Evolutionary conservation across 1,139 yeast genomes (phyloP).

Genomic region (Sugiyamaella novakii): DNA sequence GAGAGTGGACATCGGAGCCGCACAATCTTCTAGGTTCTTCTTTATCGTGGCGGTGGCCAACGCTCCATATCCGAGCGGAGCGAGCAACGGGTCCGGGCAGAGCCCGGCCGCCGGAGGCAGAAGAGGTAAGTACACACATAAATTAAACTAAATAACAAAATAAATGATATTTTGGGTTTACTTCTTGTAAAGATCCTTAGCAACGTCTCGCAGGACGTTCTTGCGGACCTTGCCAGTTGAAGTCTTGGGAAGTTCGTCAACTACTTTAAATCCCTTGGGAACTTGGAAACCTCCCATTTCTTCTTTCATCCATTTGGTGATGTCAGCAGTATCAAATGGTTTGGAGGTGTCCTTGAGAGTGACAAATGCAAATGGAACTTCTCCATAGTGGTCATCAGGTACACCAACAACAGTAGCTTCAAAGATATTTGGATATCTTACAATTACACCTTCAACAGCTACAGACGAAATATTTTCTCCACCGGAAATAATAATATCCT

Average conservation of each 20-base stretch:
- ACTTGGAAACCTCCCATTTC: conserved; percentile 43
- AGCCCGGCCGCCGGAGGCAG: not conserved
- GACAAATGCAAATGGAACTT: conserved; percentile 43
- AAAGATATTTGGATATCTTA: conserved; percentile 46
- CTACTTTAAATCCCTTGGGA: conserved; percentile 38
- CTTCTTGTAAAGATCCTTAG: conserved; percentile 10
- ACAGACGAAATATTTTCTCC: conserved; percentile 85
- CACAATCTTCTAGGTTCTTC: conserved; percentile 5
- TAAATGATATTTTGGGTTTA: not conserved
- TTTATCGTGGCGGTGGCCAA: not conserved
- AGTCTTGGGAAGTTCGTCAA: conserved; percentile 42
- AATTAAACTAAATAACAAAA: too few relatives aligned
- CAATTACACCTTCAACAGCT: conserved; percentile 64
- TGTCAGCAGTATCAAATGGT: conserved; percentile 28
- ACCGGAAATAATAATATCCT: conserved; percentile 78
- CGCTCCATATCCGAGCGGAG: too few relatives aligned
- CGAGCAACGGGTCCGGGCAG: too few relatives aligned
- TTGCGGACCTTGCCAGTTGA: conserved; percentile 45
- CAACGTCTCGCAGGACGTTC: conserved; percentile 38
- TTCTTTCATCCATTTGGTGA: conserved; percentile 35
- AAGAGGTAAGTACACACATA: not conserved
- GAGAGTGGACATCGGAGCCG: not conserved
- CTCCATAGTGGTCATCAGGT: conserved; percentile 44
- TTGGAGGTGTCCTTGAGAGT: conserved; percentile 31
- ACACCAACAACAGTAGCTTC: conserved; percentile 46